Evolutionary conservation across 2,329 filamentous ascomycete genomes (phyloP), one percentile per base, ranked within the genome.

Genomic region (Stenocarpella maydis): DNA sequence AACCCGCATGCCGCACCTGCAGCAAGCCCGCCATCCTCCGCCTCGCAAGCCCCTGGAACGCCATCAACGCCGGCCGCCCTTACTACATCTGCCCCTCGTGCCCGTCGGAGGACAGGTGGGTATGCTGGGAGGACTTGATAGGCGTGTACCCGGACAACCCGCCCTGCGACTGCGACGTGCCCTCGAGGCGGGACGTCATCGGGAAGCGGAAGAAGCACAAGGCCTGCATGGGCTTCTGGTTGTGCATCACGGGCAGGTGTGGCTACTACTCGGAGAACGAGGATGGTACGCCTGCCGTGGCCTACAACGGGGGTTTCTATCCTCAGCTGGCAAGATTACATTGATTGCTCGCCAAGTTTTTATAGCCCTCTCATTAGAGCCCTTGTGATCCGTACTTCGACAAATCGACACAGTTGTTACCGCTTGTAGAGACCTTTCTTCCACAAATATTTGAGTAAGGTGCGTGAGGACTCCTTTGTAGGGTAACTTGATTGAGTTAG

Each of bases 61-160:
- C 1, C 3, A 26, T 4, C 19, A 68, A 68, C 39, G 58, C 55
- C 17, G 49, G 39, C 24, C 28, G 67, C n/a, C 49, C 49, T 2
- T 68, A 68, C 67, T 64, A 24, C 21, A n/a, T 55, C n/a, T 68
- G 67, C 15, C 65, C 65, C 8, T 39, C 9, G 12, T 68, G 65
- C 54, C 49, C 19, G 8, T 2, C 19, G 24, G 26, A 26, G 4
- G 0, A 12, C 1, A 26, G 26, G 1, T 68, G 67, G 67, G 21
- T 64, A 2, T 45, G 67, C 49, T 68, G 67, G 67, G 67, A 19
- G 6, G 67, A 68, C 24, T 12, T 3, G 3, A 52, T 5, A 5
- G 67, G 66, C 45, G 19, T 68, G 2, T 3, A 15, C 8, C 4
- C 14, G 1, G 19, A 1, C 4, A 68, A 68, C 8, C 66, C 66